These are phyloP conservation scores for Neospora caninum DNA, from an alignment of 169 alveolate species.

Conservation along the genomic window DNA sequence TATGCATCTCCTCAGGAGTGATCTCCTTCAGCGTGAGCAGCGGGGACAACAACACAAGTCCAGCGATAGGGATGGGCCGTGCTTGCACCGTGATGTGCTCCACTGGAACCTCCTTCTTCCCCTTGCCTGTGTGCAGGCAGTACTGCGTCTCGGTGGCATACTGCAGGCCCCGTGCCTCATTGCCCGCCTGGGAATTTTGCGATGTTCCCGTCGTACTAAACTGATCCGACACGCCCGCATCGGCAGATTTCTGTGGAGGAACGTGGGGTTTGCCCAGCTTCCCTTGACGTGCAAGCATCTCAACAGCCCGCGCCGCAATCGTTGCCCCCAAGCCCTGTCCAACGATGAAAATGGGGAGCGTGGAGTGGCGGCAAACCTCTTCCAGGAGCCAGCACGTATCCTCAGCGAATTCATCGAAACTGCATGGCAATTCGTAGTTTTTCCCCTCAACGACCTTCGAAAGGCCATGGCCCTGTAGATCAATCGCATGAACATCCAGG, in stretches of 20 bases:
- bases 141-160: background rate
- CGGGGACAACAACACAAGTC: slow-evolving; percentile 21
- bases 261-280: slow-evolving; percentile 1
- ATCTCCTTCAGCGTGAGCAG: background rate
- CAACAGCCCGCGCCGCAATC: background rate
- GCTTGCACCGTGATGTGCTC: slow-evolving; percentile 12
- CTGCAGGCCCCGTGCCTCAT: background rate
- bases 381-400: background rate
- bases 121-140: background rate
- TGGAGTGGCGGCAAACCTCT: background rate
- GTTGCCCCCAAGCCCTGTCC: slow-evolving; percentile 16
- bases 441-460: background rate
- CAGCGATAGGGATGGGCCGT: slow-evolving; percentile 1
- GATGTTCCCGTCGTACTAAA: background rate
- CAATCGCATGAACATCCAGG: background rate
- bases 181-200: background rate
- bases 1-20: background rate
- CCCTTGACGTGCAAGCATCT: background rate
- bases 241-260: background rate
- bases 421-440: background rate
- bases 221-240: background rate
- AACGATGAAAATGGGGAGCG: background rate
- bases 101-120: background rate
- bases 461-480: background rate
- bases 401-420: background rate